Base-by-base conservation (phyloP, 805 yeast species). In the Pichia scutulata region DNA sequence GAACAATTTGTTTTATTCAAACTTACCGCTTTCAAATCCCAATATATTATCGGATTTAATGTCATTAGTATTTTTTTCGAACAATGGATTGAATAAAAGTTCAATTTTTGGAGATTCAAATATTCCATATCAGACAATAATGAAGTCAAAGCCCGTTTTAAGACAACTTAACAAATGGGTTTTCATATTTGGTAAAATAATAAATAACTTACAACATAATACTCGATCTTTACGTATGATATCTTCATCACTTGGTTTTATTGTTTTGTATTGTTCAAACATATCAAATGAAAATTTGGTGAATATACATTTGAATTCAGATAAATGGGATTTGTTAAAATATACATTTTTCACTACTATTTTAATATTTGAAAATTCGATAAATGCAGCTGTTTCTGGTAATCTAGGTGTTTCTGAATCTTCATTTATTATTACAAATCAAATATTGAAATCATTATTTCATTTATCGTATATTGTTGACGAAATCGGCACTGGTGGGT, bases 401-500 rank as follows among this genome's bases (percentile, higher is more conserved):
- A 40, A 37, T n/a, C 54, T 58, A 5, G 51, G 23, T 14, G 8
- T 43, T 12, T 25, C 22, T 23, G 23, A 39, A 16, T 2, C 33
- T 18, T 10, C 21, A 2, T 44, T 47, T 16, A 1, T 26, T 7
- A 47, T 50, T 18, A 28, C 43, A 8, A 43, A 48, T 55, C 63
- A 12, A 53, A 69, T 37, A 55, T 65, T 24, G 58, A 67, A 40
- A 62, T 60, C 67, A 7, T 63, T 80, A 13, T 78, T 70, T 58
- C 63, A 74, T 52, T 43, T 73, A 46, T 71, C 77, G 54, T 79
- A 74, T 53, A 66, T 81, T 9, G 58, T 80, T 24, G 71, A 75
- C 26, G 67, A 75, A 22, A 73, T 81, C 9, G 87, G 87, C 0
- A 75, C 77, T 23, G 86, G 85, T 5, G 86, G 86, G 3, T 81